Evolutionary conservation across 805 yeast genomes (phyloP), one percentile per base, ranked within the genome.

Genomic region (Cyberlindnera xishuangbannaensis): DNA sequence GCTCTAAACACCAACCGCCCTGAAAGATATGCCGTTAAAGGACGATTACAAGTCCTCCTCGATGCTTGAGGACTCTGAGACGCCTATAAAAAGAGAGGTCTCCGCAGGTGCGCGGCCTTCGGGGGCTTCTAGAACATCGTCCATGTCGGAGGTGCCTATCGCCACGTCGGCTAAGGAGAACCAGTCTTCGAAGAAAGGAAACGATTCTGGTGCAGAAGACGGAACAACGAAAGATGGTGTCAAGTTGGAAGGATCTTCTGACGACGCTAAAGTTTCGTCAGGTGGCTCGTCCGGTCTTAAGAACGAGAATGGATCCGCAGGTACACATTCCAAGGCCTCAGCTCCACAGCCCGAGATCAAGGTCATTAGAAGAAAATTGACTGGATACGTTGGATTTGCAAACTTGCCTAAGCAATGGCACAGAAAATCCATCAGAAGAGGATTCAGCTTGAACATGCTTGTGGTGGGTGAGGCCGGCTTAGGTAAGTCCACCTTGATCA

Each of bases 371-470:
- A 79, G 95, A 50, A 86, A 86, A 56, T 75, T 90, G 49, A 83
- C 80, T 48, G 90, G 95, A 4, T 88, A 83, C 56, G 98, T 92
- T 36, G 98, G 98, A 6, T 92, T 92, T 64, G 95, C 97, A 47
- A 92, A 88, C 63, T 71, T 92, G 54, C 98, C 98, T 39, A 92
- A 88, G 56, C 98, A 92, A 67, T 92, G 97, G 96, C 97, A 92
- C 65, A 78, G 95, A 63, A 86, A 83, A 61, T 81, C 95, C 2
- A 76, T 86, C 41, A 80, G 83, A 60, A 74, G 84, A 54, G 98
- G 98, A 11, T 92, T 92, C 69, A 74, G 69, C 50, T 74, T 92
- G 56, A 92, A 92, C 58, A 58, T 92, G 41, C 74, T 92, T 76
- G 86, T 85, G 38, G 95, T 88, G 43, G 95, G 95, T 47, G 95